phyloP scores from a whole-genome alignment of 192 early-diverging fungal genomes.

The Funneliformis mosseae region DNA sequence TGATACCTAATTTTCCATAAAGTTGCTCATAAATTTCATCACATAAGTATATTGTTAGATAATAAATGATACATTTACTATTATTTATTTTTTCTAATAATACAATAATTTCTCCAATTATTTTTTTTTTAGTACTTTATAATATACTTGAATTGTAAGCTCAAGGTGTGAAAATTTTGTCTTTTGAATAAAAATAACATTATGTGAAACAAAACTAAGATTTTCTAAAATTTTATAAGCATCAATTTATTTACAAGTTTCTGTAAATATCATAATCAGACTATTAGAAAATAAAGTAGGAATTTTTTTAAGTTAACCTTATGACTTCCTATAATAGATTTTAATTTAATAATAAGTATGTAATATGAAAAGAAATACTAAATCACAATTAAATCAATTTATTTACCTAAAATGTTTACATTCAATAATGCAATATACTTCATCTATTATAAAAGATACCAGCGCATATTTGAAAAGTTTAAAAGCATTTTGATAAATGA shows the following conservation, averaged over 20 bases:
- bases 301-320: background rate
- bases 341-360: no score
- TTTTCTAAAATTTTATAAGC: background rate
- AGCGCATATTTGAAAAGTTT: no score
- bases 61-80: background rate
- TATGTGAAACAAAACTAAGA: background rate
- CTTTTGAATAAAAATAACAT: background rate
- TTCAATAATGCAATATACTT: constrained; percentile 1
- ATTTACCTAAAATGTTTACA: constrained; percentile 1
- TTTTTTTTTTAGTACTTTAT: background rate
- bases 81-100: background rate
- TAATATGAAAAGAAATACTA: background rate
- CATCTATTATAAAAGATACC: no score
- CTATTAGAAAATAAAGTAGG: background rate
- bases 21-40: no score
- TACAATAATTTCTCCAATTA: background rate
- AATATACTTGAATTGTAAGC: background rate
- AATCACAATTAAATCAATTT: background rate
- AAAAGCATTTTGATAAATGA: no score
- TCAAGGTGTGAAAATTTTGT: background rate
- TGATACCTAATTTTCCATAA: background rate
- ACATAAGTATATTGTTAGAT: no score
- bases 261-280: no score
- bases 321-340: background rate
- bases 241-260: constrained; percentile 1